phyloP scores from a whole-genome alignment of 2,329 filamentous ascomycete species.

The Paracoccidioides lutzii region DNA sequence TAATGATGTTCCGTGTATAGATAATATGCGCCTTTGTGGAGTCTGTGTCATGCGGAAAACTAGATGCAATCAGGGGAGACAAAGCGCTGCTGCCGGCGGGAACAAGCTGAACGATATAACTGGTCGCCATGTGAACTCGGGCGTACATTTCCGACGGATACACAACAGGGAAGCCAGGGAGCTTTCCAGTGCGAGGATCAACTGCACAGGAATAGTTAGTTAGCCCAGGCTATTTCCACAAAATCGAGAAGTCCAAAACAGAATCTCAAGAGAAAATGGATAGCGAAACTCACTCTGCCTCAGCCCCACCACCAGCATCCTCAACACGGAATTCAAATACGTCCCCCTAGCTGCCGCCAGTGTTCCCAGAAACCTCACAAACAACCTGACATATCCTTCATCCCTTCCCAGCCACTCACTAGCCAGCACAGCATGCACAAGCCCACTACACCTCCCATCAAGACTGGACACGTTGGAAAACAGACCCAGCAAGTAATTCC shows the following conservation, averaged over 20 bases:
- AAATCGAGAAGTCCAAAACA: not conserved
- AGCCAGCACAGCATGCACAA: constrained; percentile 46
- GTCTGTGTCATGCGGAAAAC: constrained; percentile 67
- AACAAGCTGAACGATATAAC: constrained; percentile 65
- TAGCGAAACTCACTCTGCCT: constrained; percentile 37
- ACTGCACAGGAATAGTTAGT: constrained; percentile 18
- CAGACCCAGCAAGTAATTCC: constrained; percentile 47
- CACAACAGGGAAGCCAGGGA: constrained; percentile 46
- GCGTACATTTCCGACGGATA: constrained; percentile 52
- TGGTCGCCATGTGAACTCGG: constrained; percentile 62
- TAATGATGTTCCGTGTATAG: constrained; percentile 78
- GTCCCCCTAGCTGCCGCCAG: constrained; percentile 72
- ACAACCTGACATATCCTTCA: constrained; percentile 45
- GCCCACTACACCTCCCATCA: constrained; percentile 42
- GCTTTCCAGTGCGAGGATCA: constrained; percentile 41
- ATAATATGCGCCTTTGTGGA: constrained; percentile 65
- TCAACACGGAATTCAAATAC: constrained; percentile 60
- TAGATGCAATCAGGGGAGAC: constrained; percentile 50
- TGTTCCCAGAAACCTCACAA: constrained; percentile 43
- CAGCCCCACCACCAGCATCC: constrained; percentile 72
- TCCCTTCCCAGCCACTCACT: constrained; percentile 51
- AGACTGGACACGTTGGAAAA: constrained; percentile 44
- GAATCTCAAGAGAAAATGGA: constrained; percentile 29
- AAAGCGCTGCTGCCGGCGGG: constrained; percentile 64
- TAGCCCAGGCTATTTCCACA: not conserved